Evolutionary conservation across 371 early-diverging fungal genomes (phyloP), one percentile per base, ranked within the genome.

Genomic region (Haplosporangium sp.): DNA sequence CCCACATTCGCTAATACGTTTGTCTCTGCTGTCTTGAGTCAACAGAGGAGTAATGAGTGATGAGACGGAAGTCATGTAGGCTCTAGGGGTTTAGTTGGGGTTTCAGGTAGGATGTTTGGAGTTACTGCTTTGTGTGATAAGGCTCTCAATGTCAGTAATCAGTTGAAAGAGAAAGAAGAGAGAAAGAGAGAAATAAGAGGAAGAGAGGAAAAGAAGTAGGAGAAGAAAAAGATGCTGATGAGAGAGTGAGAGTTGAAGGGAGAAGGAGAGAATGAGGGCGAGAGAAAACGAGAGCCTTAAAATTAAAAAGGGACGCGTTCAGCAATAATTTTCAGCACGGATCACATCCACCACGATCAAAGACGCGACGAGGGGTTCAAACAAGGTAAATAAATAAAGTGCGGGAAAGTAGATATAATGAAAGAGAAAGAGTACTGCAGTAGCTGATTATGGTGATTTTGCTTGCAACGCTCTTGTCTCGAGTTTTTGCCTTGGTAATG

Each of bases 1-100:
- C 13, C 42, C 74, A 34, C 44, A 74, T 15, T 74, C 69, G 48
- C 69, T 69, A 48, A 57, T 37, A 27, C 65, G 47, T 35, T 56
- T 74, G 62, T 38, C 61, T 53, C 7, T 59, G 52, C 20, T 63
- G 47, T 35, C 40, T 10, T 38, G 17, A 8, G 6, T 45, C 35
- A 45, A 19, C 34, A 42, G 20, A 47, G 44, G 61, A 20, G 58
- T 35, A 38, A 38, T 58, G 13, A 38, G 53, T 20, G 53, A 20
- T 20, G 7, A 20, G 53, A 53, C 27, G 20, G 6, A 53, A 20
- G 53, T 27, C 53, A 53, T 53, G 5, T 42, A 20, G 53, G 13
- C 53, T 47, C 20, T 20, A 10, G 6, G 20, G 19, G 50, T 2
- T 50, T 50, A 27, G 27, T 27, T 17, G 15, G 19, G 15, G 50